Percentiles rank a stretch among this genome's conserved stretches.
phyloP scores from a whole-genome alignment of 2,329 filamentous ascomycete genomes.

The Venturia carpophila region DNA sequence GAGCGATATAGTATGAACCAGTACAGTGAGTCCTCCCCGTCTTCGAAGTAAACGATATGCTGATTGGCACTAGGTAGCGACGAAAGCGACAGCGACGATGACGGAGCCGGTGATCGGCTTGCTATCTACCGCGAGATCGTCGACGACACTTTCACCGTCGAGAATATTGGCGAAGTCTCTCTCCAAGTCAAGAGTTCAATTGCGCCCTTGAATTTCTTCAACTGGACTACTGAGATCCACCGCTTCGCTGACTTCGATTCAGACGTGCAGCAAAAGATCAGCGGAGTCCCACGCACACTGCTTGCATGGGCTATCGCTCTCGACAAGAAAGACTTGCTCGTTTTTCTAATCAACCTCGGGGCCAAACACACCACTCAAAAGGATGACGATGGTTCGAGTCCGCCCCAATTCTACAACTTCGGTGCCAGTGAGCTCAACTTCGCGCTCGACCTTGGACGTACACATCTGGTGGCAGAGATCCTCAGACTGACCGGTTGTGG shows the following conservation, averaged over 20 bases:
- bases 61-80: neutral
- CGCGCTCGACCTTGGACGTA: slow-evolving; percentile 42
- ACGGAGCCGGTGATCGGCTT: slow-evolving; percentile 20
- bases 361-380: slow-evolving; percentile 31
- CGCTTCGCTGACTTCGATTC: slow-evolving; percentile 5
- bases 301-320: slow-evolving; percentile 42
- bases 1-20: slow-evolving; percentile 24
- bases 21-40: neutral
- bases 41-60: neutral
- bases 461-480: slow-evolving; percentile 52
- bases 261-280: neutral
- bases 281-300: neutral
- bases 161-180: slow-evolving; percentile 63
- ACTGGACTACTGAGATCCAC: slow-evolving; percentile 18
- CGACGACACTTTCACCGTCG: slow-evolving; percentile 63
- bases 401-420: slow-evolving; percentile 24
- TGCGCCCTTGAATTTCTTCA: slow-evolving; percentile 37
- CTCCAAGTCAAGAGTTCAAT: slow-evolving; percentile 59
- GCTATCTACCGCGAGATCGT: slow-evolving; percentile 44
- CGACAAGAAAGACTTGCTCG: slow-evolving; percentile 49
- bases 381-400: neutral
- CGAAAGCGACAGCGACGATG: slow-evolving; percentile 25
- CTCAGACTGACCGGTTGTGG: slow-evolving; percentile 61
- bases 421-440: slow-evolving; percentile 29
- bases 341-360: slow-evolving; percentile 50